Base-by-base conservation (phyloP, 2,329 filamentous ascomycete genomes). In the Tolypocladium tundrense region DNA sequence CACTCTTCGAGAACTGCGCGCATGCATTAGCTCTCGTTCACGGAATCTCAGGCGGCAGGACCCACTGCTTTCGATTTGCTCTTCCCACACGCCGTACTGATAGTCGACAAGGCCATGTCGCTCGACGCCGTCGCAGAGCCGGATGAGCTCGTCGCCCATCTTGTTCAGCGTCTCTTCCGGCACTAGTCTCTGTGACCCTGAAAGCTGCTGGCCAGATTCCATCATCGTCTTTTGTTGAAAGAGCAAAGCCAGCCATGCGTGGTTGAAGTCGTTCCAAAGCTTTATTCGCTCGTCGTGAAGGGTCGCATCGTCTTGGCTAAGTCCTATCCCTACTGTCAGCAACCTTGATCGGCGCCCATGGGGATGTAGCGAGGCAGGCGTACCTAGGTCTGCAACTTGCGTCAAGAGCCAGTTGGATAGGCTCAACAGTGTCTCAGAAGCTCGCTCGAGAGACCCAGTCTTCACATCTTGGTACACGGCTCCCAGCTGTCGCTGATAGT, bases 21-120 rank as follows among this genome's bases (percentile, higher is more conserved):
- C 35, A 11, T 2, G 8, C 11, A 21, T 59, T 54, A 59, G 55
- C 39, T 2, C 33, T 40, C 1, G 9, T 37, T 6, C 16, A 3
- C 8, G 9, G n/a, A 37, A 16, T n/a, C 31, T 2, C 13, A 21
- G 40, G 16, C 6, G 9, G 11, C 3, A n/a, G 24, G 3, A 42
- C 89, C 74, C 78, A 96, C 92, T 81, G 59, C 83, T 82, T 65
- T 94, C 83, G 65, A 97, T 97, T 68, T 90, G 86, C 69, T 97
- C 92, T 73, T 97, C 94, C 84, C 91, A 95, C 33, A 97, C 90
- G 10, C 94, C 94, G 76, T 96, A 95, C 68, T 97, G 88, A 70
- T 97, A 99, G 74, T 99, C 94, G 13, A 99, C 91, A 53, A 99
- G 77, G n/a, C 94, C 94, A 69, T 95, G 87, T 64, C 88, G 87